phyloP scores from a whole-genome alignment of 768 basidiomycete genomes.

The Hypholoma sublateritium region DNA sequence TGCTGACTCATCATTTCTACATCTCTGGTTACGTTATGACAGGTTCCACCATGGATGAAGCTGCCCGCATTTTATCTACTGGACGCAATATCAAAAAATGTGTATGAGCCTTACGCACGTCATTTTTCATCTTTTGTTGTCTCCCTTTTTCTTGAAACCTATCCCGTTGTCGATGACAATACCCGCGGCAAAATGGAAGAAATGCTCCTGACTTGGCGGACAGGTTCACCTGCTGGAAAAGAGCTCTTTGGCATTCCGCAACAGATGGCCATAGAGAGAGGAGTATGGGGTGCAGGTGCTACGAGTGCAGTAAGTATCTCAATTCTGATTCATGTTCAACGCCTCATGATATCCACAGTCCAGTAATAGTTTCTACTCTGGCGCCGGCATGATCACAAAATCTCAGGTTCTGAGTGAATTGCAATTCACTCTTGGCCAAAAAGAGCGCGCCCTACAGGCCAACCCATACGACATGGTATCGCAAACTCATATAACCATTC shows the following conservation, averaged over 20 bases:
- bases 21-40: conserved; percentile 32
- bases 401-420: conserved; percentile 82
- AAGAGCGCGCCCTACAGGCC: conserved; percentile 67
- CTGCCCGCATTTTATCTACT: conserved; percentile 92
- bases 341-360: conserved; percentile 20
- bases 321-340: not conserved
- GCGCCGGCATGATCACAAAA: conserved; percentile 58
- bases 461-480: conserved; percentile 73
- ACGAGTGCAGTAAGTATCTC: conserved; percentile 18
- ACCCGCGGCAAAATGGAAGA: conserved; percentile 97
- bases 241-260: conserved; percentile 84
- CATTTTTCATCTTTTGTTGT: conserved; percentile 83
- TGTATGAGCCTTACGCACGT: conserved; percentile 88
- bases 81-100: conserved; percentile 97
- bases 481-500: conserved; percentile 71
- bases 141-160: conserved; percentile 83
- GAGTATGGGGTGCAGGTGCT: conserved; percentile 70
- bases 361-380: conserved; percentile 30
- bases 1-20: conserved; percentile 70
- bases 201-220: conserved; percentile 94
- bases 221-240: conserved; percentile 73
- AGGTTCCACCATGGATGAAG: conserved; percentile 91
- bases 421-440: conserved; percentile 78
- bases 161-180: conserved; percentile 77
- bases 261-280: conserved; percentile 82